A percentile compares a stretch with the other conserved stretches of the same genome.
phyloP scores from a whole-genome alignment of 768 basidiomycete species.

The Collybia mongolica region DNA sequence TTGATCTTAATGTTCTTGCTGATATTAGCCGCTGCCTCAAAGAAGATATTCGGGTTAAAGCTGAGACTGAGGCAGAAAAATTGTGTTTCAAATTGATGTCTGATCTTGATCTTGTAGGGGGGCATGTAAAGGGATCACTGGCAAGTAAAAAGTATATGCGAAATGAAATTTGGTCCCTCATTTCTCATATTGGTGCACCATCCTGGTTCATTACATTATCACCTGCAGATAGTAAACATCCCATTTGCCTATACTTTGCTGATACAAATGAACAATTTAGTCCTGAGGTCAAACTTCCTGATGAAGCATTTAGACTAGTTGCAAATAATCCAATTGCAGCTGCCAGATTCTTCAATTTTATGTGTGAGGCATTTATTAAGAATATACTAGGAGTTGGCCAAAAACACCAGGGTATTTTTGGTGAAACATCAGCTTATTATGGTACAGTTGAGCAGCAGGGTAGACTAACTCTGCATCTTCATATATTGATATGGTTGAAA shows the following conservation, averaged over 20 bases:
- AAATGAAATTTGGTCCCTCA: slow-evolving; percentile 29
- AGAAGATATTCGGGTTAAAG: slow-evolving; percentile 19
- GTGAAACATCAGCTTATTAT: slow-evolving; percentile 24
- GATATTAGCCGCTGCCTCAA: slow-evolving; percentile 18
- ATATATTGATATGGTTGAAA: slow-evolving; percentile 25
- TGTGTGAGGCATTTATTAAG: neutral
- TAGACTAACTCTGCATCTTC: slow-evolving; percentile 23
- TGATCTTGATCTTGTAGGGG: slow-evolving; percentile 32
- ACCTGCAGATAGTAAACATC: slow-evolving; percentile 25
- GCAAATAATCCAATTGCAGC: neutral
- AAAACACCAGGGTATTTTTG: slow-evolving; percentile 15
- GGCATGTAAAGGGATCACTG: slow-evolving; percentile 24
- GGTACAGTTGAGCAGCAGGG: slow-evolving; percentile 31
- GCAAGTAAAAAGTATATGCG: slow-evolving; percentile 24
- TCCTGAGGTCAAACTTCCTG: neutral
- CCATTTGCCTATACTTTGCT: slow-evolving; percentile 29
- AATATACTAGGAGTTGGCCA: slow-evolving; percentile 9
- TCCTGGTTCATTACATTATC: slow-evolving; percentile 33
- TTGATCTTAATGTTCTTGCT: slow-evolving; percentile 19
- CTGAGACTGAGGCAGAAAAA: slow-evolving; percentile 29
- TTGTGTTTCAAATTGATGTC: slow-evolving; percentile 29
- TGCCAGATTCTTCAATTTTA: neutral
- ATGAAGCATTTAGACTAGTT: neutral
- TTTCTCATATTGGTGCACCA: slow-evolving; percentile 20
- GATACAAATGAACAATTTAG: slow-evolving; percentile 13